Conservation (phyloP, 2,329 filamentous ascomycete species). For the Cladorrhinum sp. region DNA sequence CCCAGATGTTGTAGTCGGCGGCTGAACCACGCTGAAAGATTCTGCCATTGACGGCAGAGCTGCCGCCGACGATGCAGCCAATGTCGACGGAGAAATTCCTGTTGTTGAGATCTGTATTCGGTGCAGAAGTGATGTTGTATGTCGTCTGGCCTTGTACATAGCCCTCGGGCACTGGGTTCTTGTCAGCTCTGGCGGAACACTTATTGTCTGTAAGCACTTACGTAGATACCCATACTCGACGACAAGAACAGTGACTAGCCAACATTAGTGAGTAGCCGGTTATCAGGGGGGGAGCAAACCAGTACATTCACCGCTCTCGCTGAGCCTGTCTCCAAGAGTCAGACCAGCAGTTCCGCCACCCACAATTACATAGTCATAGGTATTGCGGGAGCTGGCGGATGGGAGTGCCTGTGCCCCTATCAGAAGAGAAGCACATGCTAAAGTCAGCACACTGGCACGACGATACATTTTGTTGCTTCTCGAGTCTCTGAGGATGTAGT, state of each 20-base stretch:
- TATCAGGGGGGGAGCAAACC: neutral
- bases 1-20: conserved; percentile 14
- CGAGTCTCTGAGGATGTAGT: neutral
- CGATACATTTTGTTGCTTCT: neutral
- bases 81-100: neutral
- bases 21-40: conserved; percentile 7
- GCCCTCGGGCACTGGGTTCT: neutral
- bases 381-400: neutral
- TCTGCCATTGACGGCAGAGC: conserved; percentile 14
- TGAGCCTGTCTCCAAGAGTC: conserved; percentile 9
- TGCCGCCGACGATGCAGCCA: conserved; percentile 12
- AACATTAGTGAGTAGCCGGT: neutral
- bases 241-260: conserved; percentile 17
- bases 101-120: conserved; percentile 2
- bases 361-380: conserved; percentile 11
- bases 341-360: conserved; percentile 10
- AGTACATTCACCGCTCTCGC: conserved; percentile 12
- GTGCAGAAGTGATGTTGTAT: conserved; percentile 11
- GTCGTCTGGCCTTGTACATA: neutral
- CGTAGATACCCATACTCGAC: conserved; percentile 23
- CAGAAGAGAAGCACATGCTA: neutral
- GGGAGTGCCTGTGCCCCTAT: neutral
- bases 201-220: neutral
- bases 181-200: neutral
- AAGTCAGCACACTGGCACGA: neutral